A percentile compares a stretch with the other conserved stretches of the same genome.
Evolutionary conservation across 768 basidiomycete genomes (phyloP).

Genomic region (Pholiota microspora): DNA sequence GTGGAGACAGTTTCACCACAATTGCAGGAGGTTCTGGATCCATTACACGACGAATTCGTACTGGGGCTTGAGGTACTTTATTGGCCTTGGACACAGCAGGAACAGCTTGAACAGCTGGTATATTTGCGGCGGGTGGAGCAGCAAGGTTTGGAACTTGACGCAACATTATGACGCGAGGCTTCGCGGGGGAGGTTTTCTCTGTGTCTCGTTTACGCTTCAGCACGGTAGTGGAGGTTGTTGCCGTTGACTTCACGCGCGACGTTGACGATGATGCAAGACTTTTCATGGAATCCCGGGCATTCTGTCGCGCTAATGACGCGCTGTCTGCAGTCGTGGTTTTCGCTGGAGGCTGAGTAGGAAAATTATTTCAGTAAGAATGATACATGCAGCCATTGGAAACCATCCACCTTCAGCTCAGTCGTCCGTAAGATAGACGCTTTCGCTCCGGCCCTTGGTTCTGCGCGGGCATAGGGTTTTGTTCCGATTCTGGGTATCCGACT

Average conservation of each 20-base stretch:
- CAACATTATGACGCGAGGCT: constrained; percentile 24
- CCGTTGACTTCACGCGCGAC: constrained; percentile 15
- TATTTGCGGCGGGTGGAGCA: constrained; percentile 8
- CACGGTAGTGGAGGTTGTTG: constrained; percentile 17
- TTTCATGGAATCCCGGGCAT: constrained; percentile 13
- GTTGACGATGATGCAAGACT: constrained; percentile 9
- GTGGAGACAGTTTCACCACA: background rate
- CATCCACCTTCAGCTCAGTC: constrained; percentile 21
- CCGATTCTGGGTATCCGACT: constrained; percentile 65
- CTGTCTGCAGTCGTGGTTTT: constrained; percentile 9
- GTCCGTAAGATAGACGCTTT: constrained; percentile 17
- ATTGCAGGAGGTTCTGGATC: constrained; percentile 9
- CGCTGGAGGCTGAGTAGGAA: constrained; percentile 6
- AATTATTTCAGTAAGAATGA: background rate
- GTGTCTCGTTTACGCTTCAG: constrained; percentile 43
- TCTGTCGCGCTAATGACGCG: constrained; percentile 5
- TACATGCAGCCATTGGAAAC: constrained; percentile 1
- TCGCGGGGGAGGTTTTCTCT: constrained; percentile 26
- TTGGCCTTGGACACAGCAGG: constrained; percentile 10
- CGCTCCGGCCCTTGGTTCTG: constrained; percentile 10
- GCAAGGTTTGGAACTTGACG: constrained; percentile 27
- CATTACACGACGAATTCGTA: constrained; percentile 21
- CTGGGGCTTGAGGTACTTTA: constrained; percentile 10
- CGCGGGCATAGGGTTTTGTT: constrained; percentile 56
- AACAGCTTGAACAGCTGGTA: constrained; percentile 2